These are phyloP conservation scores for Drosera capensis DNA, from an alignment of 148 eudicot genomes.

Conservation along the genomic window DNA sequence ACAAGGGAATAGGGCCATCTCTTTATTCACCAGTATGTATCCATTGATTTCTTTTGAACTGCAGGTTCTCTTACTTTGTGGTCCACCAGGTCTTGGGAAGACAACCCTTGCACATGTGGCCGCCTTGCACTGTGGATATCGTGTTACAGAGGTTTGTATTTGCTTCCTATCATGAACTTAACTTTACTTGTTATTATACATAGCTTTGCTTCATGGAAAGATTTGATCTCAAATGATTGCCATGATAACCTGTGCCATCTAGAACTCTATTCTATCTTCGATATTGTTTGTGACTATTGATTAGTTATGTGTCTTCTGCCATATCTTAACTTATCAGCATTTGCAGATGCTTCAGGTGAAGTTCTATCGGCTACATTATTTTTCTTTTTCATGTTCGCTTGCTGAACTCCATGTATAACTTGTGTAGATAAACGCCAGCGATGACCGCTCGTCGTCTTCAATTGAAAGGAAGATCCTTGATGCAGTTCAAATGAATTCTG, in stretches of 20 bases:
- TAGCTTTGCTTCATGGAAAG: background rate
- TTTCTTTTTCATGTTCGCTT: conserved; percentile 1
- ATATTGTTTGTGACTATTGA: too few relatives aligned
- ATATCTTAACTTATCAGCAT: background rate
- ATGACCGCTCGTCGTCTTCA: conserved; percentile 73
- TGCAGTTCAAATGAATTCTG: conserved; percentile 95
- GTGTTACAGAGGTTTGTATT: conserved; percentile 69
- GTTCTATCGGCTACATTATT: background rate
- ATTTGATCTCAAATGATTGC: background rate
- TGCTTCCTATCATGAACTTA: conserved; percentile 2
- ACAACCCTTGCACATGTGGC: conserved; percentile 97
- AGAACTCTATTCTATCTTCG: background rate
- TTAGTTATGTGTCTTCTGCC: background rate
- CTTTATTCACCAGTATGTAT: background rate
- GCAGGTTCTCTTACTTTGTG: conserved; percentile 94
- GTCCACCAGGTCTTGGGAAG: conserved; percentile 95
- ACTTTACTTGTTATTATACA: background rate
- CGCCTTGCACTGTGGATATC: conserved; percentile 97
- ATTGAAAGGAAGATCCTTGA: conserved; percentile 79
- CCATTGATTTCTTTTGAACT: conserved; percentile 6
- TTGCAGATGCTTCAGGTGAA: too few relatives aligned
- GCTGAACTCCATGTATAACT: conserved; percentile 4
- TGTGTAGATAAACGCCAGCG: conserved; percentile 90
- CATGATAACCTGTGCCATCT: background rate
- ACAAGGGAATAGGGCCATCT: background rate